A percentile compares a stretch with the other conserved stretches of the same genome.
Evolutionary conservation across 2,329 filamentous ascomycete genomes (phyloP).

Genomic region (Claviceps sorghi): DNA sequence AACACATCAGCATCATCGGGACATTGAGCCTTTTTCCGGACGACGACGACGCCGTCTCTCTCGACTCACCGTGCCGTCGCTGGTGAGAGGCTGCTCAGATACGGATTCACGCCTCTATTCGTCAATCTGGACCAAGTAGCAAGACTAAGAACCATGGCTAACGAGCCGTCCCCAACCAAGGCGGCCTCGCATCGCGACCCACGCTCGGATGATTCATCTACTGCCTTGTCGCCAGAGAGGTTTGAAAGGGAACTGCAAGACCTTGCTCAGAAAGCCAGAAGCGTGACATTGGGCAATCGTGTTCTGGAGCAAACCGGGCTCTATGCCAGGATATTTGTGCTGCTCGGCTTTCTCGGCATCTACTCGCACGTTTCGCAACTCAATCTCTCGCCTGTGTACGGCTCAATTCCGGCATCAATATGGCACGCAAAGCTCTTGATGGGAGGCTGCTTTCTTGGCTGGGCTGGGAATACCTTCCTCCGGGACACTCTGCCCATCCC

Average conservation of each 20-base stretch:
- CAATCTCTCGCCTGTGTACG: constrained; percentile 75
- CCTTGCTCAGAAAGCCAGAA: constrained; percentile 30
- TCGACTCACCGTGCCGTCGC: not conserved
- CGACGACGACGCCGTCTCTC: not conserved
- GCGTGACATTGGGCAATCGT: constrained; percentile 19
- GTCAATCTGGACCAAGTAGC: not conserved
- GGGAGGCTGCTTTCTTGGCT: constrained; percentile 54
- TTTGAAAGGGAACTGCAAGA: constrained; percentile 40
- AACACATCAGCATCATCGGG: not conserved
- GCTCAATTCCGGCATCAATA: constrained; percentile 60
- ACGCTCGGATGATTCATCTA: constrained; percentile 5
- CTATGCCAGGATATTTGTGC: constrained; percentile 19
- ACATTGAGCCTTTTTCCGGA: not conserved
- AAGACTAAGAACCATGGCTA: not conserved
- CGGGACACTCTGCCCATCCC: constrained; percentile 29
- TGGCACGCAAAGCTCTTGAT: constrained; percentile 57
- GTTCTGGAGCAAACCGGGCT: constrained; percentile 22
- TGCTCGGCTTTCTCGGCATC: constrained; percentile 31
- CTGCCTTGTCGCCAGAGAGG: constrained; percentile 31
- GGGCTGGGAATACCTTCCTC: constrained; percentile 50
- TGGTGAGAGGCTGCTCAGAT: not conserved
- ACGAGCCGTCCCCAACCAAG: not conserved
- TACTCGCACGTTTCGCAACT: constrained; percentile 59
- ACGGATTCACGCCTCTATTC: not conserved
- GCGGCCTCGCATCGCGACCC: not conserved